A percentile compares a stretch with the other conserved stretches of the same genome.
Evolutionary conservation across 306 rosid genomes (phyloP).

Genomic region (Prunus padus): DNA sequence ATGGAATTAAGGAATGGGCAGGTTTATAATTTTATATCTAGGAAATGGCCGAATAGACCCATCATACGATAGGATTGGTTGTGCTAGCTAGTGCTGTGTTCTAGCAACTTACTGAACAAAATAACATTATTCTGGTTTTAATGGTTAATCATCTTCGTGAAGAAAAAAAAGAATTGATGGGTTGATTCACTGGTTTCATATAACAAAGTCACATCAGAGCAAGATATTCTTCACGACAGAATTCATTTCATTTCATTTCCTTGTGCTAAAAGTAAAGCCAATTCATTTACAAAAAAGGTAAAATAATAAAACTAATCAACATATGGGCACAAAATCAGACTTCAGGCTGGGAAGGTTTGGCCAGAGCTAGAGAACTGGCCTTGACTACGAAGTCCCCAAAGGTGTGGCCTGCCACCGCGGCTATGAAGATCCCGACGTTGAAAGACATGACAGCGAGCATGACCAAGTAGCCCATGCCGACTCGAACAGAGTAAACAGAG

Average conservation of each 20-base stretch:
- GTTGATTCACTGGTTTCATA: no score
- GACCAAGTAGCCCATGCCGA: constrained; percentile 48
- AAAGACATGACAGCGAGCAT: constrained; percentile 84
- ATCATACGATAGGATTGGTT: not conserved
- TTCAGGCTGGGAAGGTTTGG: constrained; percentile 18
- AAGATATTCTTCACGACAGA: no score
- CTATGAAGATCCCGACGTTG: constrained; percentile 61
- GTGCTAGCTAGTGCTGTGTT: not conserved
- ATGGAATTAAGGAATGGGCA: not conserved
- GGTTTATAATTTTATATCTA: no score
- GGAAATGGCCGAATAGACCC: not conserved
- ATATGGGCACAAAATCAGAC: constrained; percentile 23
- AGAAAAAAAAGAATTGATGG: no score
- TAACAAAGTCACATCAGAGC: no score
- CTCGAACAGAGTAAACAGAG: constrained; percentile 33
- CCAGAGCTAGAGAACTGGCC: constrained; percentile 29
- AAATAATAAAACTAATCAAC: not conserved
- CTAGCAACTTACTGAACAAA: not conserved
- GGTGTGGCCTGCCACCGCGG: constrained; percentile 65
- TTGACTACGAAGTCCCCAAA: constrained; percentile 53
- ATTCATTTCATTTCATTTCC: not conserved
- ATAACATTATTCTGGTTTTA: not conserved
- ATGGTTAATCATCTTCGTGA: not conserved
- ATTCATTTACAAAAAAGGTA: not conserved
- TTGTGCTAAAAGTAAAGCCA: not conserved